Evolutionary conservation across 352 stramenopile species (phyloP).

Genomic region (Phytophthora fragariae): DNA sequence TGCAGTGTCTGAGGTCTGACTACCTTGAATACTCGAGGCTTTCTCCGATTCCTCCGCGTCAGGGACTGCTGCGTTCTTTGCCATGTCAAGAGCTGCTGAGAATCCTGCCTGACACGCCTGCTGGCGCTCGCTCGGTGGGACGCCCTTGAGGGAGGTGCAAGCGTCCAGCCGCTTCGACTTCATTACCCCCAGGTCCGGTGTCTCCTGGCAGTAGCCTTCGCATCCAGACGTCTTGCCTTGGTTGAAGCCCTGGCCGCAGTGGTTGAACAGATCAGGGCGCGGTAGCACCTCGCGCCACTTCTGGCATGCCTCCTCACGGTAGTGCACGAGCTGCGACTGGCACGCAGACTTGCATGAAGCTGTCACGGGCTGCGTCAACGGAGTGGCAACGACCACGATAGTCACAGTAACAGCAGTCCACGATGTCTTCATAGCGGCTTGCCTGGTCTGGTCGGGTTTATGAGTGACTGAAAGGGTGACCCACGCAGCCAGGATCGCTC

Average conservation of each 20-base stretch:
- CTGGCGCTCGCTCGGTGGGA: conserved; percentile 49
- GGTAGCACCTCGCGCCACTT: conserved; percentile 54
- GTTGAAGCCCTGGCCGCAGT: conserved; percentile 59
- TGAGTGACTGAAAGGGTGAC: conserved; percentile 22
- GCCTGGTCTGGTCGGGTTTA: not conserved
- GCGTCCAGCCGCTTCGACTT: conserved; percentile 55
- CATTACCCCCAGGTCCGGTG: conserved; percentile 33
- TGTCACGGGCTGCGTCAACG: conserved; percentile 12
- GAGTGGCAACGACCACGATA: conserved; percentile 17
- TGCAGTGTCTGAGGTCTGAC: conserved; percentile 12
- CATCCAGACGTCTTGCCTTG: conserved; percentile 47
- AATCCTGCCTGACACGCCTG: conserved; percentile 56
- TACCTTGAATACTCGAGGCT: conserved; percentile 17
- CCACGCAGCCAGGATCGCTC: conserved; percentile 8
- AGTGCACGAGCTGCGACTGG: conserved; percentile 52
- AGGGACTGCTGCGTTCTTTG: conserved; percentile 31
- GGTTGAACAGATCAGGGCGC: conserved; percentile 60
- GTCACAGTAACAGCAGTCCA: conserved; percentile 25
- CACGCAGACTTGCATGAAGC: conserved; percentile 44
- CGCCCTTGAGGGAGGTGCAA: conserved; percentile 47
- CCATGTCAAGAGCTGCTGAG: conserved; percentile 43
- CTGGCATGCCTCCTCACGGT: conserved; percentile 47
- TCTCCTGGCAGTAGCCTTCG: conserved; percentile 42
- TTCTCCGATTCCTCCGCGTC: conserved; percentile 3
- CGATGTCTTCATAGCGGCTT: conserved; percentile 42